Conservation (phyloP, 495 filamentous ascomycete genomes). For the Halenospora varia region DNA sequence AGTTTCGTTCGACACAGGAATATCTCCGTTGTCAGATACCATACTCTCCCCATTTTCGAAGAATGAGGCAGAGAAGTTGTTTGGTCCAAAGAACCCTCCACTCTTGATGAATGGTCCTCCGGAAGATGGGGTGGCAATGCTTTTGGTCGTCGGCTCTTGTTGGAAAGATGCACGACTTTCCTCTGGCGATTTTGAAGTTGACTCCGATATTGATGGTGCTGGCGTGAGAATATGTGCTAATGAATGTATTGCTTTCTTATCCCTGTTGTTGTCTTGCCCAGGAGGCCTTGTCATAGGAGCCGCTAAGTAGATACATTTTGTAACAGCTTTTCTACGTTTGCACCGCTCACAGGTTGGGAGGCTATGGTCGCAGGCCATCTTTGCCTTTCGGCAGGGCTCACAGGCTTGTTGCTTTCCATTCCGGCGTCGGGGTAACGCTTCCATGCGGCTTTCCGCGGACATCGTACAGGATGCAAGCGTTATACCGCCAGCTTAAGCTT, state of each 20-base stretch:
- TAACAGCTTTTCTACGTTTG: slow-evolving; percentile 29
- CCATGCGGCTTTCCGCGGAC: background rate
- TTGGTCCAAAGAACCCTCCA: slow-evolving; percentile 22
- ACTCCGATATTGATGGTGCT: background rate
- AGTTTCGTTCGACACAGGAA: slow-evolving; percentile 14
- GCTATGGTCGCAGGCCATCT: slow-evolving; percentile 46
- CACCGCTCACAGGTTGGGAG: slow-evolving; percentile 42
- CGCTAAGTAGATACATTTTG: slow-evolving; percentile 21
- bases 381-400: slow-evolving; percentile 49
- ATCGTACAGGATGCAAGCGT: background rate
- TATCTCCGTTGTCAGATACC: slow-evolving; percentile 1
- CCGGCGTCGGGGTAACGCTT: slow-evolving; percentile 26
- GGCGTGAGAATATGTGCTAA: background rate
- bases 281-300: slow-evolving; percentile 21
- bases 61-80: slow-evolving; percentile 24
- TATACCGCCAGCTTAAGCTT: too few relatives aligned
- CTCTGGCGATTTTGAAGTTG: background rate
- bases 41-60: slow-evolving; percentile 22
- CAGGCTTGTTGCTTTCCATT: slow-evolving; percentile 48
- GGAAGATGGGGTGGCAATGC: background rate
- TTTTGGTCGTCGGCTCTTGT: background rate
- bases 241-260: background rate
- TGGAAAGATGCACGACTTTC: background rate
- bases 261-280: background rate
- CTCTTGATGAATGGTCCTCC: slow-evolving; percentile 14